Conservation (phyloP, 2,329 filamentous ascomycete species). For the Pezicula neosporulosa region DNA sequence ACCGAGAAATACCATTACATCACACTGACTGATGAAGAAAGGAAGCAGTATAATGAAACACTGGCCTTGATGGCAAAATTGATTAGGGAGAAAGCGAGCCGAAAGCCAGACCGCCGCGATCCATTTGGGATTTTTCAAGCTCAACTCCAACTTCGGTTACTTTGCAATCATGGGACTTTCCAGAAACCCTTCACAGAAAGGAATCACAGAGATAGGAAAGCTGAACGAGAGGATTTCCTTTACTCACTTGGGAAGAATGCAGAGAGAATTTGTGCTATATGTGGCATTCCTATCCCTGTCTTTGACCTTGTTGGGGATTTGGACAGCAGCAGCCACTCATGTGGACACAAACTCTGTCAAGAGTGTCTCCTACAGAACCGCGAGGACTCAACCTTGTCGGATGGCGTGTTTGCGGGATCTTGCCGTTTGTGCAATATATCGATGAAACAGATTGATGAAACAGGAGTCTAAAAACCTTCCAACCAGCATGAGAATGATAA, state of each 20-base stretch:
- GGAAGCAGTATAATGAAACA: constrained; percentile 32
- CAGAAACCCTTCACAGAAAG: constrained; percentile 40
- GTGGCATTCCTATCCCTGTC: constrained; percentile 26
- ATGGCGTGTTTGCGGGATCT: too few species aligned
- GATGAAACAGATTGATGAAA: too few species aligned
- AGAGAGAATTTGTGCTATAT: constrained; percentile 27
- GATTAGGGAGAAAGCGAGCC: constrained; percentile 34
- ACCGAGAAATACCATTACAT: constrained; percentile 22
- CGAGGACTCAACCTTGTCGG: too few species aligned
- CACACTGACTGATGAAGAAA: constrained; percentile 27
- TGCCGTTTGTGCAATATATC: too few species aligned
- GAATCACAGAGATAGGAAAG: too few species aligned
- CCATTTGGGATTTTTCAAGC: constrained; percentile 43
- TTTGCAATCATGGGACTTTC: constrained; percentile 48
- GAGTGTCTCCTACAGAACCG: too few species aligned
- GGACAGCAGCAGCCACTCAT: too few species aligned
- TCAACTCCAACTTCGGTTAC: constrained; percentile 40
- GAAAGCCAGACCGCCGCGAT: constrained; percentile 30
- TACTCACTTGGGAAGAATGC: constrained; percentile 3
- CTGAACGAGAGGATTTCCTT: constrained; percentile 31
- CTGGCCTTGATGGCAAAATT: constrained; percentile 33
- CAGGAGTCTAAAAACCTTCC: too few species aligned
- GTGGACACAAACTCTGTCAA: too few species aligned
- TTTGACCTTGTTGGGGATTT: constrained; percentile 17
- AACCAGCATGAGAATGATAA: too few species aligned